Evolutionary conservation across 768 basidiomycete genomes (phyloP).

Genomic region (Amanita exitialis): DNA sequence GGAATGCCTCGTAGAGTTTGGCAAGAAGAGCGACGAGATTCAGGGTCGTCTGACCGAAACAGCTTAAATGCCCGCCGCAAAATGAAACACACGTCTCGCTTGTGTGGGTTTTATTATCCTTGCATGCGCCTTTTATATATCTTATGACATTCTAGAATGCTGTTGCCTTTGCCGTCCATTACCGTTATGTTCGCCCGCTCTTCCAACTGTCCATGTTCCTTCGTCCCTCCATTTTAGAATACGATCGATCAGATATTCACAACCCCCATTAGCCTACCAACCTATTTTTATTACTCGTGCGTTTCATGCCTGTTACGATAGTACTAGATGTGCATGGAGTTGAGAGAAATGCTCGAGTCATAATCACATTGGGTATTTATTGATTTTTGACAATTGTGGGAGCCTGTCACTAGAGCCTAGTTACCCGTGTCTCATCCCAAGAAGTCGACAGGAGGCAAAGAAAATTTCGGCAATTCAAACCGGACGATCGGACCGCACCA

Average conservation of each 20-base stretch:
- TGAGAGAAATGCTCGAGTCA: background rate
- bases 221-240: background rate
- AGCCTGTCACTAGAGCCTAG: background rate
- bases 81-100: background rate
- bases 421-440: background rate
- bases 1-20: slow-evolving; percentile 56
- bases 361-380: background rate
- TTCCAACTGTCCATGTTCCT: no score
- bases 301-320: background rate
- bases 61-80: background rate
- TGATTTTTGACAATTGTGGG: background rate
- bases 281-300: background rate
- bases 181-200: background rate
- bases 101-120: background rate
- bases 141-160: background rate
- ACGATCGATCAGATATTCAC: background rate
- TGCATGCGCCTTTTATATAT: background rate
- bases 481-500: background rate
- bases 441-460: background rate
- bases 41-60: slow-evolving; percentile 15
- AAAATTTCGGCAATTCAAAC: background rate
- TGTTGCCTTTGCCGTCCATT: background rate
- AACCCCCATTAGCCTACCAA: background rate
- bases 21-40: slow-evolving; percentile 33
- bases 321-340: background rate